These are phyloP conservation scores for Withania somnifera DNA, from an alignment of 305 asterid genomes.

Conservation along the genomic window DNA sequence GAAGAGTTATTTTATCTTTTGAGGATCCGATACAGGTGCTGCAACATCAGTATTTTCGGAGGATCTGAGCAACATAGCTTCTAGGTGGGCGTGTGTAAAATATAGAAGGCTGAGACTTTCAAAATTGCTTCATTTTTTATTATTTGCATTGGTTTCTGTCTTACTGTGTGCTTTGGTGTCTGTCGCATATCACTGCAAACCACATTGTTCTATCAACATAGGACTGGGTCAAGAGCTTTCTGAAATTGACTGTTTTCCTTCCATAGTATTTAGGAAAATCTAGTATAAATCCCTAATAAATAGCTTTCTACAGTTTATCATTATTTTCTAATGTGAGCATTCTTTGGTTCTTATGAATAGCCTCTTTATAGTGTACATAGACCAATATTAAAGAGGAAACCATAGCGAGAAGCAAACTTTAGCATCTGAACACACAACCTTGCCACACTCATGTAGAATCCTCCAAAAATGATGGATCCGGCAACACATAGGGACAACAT, in stretches of 20 bases:
- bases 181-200: background rate
- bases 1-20: background rate
- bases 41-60: background rate
- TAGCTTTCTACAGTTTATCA: background rate
- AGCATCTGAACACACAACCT: too few species aligned
- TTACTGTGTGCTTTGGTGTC: background rate
- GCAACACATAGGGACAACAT: too few species aligned
- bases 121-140: background rate
- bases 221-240: background rate
- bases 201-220: background rate
- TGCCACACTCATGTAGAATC: too few species aligned
- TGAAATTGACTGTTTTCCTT: background rate
- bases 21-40: background rate
- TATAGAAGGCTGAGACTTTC: background rate
- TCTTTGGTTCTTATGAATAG: background rate
- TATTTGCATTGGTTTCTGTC: background rate
- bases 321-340: background rate
- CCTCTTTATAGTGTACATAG: background rate
- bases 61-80: background rate
- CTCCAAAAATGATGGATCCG: too few species aligned
- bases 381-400: background rate
- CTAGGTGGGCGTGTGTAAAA: background rate
- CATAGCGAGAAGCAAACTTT: background rate
- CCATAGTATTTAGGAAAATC: background rate
- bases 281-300: background rate